Evolutionary conservation across 441 rosid genomes (phyloP).

Genomic region (Syzygium malaccense): DNA sequence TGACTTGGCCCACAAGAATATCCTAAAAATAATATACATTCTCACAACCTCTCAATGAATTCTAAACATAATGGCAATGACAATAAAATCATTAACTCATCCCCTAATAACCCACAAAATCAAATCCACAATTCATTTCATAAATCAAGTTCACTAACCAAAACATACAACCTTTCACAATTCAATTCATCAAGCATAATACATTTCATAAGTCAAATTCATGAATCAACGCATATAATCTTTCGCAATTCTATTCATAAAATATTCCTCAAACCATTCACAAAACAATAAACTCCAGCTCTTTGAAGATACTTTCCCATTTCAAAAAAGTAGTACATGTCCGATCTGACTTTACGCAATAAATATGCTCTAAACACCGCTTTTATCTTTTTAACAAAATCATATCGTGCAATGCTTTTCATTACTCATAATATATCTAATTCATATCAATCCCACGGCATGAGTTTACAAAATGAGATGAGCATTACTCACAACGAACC

Average conservation of each 20-base stretch:
- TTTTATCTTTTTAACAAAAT: neutral
- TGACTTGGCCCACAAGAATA: neutral
- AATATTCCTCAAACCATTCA: neutral
- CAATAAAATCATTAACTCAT: neutral
- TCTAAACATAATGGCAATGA: neutral
- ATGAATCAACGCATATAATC: neutral
- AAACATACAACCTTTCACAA: neutral
- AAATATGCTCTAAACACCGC: neutral
- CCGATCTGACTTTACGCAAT: neutral
- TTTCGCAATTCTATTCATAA: neutral
- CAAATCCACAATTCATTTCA: neutral
- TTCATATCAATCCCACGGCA: too few relatives aligned
- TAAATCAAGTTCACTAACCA: neutral
- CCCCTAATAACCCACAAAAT: neutral
- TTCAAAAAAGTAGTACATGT: neutral
- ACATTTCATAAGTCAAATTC: neutral
- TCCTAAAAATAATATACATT: neutral
- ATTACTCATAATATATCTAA: neutral
- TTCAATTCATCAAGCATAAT: neutral
- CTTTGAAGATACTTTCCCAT: neutral
- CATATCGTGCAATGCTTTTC: neutral
- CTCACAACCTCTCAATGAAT: neutral
- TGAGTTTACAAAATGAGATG: neutral
- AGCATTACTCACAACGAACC: neutral
- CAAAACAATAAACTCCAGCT: neutral